Evolutionary conservation across 768 basidiomycete genomes (phyloP), one percentile per base, ranked within the genome.

Genomic region (Termitomyces sp.): DNA sequence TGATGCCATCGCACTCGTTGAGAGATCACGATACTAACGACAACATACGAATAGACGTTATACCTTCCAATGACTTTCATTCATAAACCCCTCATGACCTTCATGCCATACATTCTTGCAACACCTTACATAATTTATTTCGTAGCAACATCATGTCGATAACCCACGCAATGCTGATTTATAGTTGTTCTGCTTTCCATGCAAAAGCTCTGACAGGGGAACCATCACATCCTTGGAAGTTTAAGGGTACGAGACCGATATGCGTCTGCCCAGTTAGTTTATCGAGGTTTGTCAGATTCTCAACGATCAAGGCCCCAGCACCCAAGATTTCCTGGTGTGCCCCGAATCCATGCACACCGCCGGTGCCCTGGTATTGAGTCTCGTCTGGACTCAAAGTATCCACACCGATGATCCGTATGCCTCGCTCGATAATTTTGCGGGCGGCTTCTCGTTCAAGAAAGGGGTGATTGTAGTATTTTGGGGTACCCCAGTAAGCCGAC

Each of bases 191-290:
- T 46, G 42, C 47, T 45, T 61, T 62, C 65, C 63, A 83, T 8
- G 82, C 88, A 57, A 82, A 82, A 4, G 86, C 88, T 58, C 88
- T 76, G n/a, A 87, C 71, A 1, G 88, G 88, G 14, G 85, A 84
- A 5, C 84, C 88, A 63, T 90, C 88, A 22, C 77, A 74, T 1
- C 74, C 78, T 5, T 69, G 70, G n/a, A 90, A 52, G 22, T 73
- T 81, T 48, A 90, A 64, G 0, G 87, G 87, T 38, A 83, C 64
- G 51, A 89, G 63, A 53, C 78, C 81, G 35, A 86, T 79, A 52
- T 74, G 62, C 15, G 58, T 62, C 17, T 58, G 60, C 10, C 50
- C 65, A 22, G 65, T 54, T 32, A 88, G 63, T 45, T 58, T 58
- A 30, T 76, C 77, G 53, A 90, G 60, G 50, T 82, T 80, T 10